Evolutionary conservation across 495 filamentous ascomycete species (phyloP).

Genomic region (Daldinia concentrica): DNA sequence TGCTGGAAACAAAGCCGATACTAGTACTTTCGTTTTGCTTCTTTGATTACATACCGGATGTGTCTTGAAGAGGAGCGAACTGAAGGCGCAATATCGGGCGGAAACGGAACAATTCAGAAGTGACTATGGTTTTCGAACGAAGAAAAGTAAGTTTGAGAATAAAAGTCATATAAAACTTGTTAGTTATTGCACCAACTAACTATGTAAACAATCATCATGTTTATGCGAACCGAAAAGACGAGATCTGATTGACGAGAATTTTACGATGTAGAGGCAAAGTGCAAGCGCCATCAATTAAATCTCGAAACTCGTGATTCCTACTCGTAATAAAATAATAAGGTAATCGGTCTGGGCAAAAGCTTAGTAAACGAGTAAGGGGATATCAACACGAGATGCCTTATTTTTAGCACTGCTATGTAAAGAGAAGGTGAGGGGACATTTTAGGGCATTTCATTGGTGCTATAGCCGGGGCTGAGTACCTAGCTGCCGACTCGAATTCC

Average conservation of each 20-base stretch:
- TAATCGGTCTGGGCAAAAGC: not conserved
- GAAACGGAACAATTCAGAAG: not conserved
- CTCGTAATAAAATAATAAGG: not conserved
- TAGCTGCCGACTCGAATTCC: not conserved
- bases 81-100: not conserved
- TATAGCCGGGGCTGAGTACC: not conserved
- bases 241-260: not conserved
- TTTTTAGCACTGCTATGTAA: constrained; percentile 31
- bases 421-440: not conserved
- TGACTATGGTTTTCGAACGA: not conserved
- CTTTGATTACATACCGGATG: not conserved
- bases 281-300: not conserved
- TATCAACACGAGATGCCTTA: constrained; percentile 12
- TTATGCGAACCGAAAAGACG: not conserved
- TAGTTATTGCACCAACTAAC: not conserved
- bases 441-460: constrained; percentile 9
- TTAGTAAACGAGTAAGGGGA: not conserved
- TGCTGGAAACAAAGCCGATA: not conserved
- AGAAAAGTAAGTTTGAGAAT: not conserved
- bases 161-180: not conserved
- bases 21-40: not conserved
- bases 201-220: not conserved
- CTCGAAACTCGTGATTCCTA: not conserved
- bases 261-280: not conserved
- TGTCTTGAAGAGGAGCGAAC: not conserved